A percentile compares a stretch with the other conserved stretches of the same genome.
Evolutionary conservation across 371 early-diverging fungal genomes (phyloP).

Genomic region (Mucor irregularis): DNA sequence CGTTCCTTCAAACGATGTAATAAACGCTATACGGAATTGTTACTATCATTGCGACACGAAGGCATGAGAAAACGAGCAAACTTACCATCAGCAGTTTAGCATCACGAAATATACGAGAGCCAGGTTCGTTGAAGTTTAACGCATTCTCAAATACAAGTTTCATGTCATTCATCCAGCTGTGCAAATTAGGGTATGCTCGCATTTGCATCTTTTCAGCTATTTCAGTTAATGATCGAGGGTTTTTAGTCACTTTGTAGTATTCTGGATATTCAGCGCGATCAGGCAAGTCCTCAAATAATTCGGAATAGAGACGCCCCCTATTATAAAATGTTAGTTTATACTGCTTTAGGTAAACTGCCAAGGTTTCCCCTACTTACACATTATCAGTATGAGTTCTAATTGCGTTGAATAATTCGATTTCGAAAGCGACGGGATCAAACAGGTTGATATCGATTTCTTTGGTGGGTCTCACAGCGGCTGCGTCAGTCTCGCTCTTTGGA

Average conservation of each 20-base stretch:
- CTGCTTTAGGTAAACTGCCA: background rate
- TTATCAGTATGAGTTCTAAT: conserved; percentile 46
- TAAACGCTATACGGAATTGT: conserved; percentile 30
- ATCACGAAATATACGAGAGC: conserved; percentile 70
- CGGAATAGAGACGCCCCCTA: conserved; percentile 68
- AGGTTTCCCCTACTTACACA: conserved; percentile 22
- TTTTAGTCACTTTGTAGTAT: conserved; percentile 84
- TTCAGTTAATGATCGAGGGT: conserved; percentile 68
- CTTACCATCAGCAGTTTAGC: conserved; percentile 59
- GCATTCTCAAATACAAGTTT: conserved; percentile 76
- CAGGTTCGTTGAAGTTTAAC: conserved; percentile 71
- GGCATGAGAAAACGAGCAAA: no score
- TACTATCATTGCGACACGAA: no score
- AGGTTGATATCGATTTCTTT: conserved; percentile 34
- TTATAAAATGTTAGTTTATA: no score
- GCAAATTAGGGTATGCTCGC: conserved; percentile 58
- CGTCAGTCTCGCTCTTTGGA: conserved; percentile 45
- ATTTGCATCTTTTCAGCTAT: conserved; percentile 58
- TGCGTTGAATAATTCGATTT: conserved; percentile 42
- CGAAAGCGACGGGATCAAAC: conserved; percentile 41
- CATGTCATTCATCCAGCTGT: conserved; percentile 69
- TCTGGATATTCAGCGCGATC: conserved; percentile 82
- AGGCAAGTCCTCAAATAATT: conserved; percentile 80
- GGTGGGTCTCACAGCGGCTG: conserved; percentile 27
- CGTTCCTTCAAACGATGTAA: conserved; percentile 46